Evolutionary conservation across 345 rosid species (phyloP).

Genomic region (Ceriops zippeliana): DNA sequence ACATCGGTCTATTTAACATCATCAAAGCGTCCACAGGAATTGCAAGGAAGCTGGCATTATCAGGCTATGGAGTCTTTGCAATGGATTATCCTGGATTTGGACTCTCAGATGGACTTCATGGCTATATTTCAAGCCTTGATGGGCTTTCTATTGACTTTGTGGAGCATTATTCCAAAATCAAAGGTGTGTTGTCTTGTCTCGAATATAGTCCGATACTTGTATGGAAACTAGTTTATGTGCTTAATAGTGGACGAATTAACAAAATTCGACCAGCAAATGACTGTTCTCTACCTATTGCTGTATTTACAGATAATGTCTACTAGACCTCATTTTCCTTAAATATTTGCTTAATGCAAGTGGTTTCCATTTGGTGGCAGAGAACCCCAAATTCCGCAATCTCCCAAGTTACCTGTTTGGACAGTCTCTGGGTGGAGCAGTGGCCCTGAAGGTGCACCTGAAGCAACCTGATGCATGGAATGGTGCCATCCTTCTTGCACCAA

Average conservation of each 20-base stretch:
- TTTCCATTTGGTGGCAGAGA: slow-evolving; percentile 12
- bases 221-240: no score
- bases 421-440: slow-evolving; percentile 96
- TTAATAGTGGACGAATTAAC: no score
- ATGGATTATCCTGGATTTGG: slow-evolving; percentile 98
- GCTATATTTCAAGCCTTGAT: slow-evolving; percentile 82
- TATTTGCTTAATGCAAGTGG: no score
- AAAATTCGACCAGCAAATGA: no score
- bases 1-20: not conserved
- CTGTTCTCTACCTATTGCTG: no score
- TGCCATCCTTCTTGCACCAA: slow-evolving; percentile 84
- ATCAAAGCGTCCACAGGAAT: slow-evolving; percentile 43
- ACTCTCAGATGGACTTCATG: slow-evolving; percentile 87
- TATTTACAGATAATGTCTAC: no score
- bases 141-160: slow-evolving; percentile 72
- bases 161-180: slow-evolving; percentile 72
- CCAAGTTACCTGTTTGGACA: slow-evolving; percentile 84
- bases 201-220: no score
- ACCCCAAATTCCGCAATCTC: slow-evolving; percentile 43
- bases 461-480: slow-evolving; percentile 87
- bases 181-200: slow-evolving; percentile 42
- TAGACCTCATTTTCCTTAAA: no score
- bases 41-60: slow-evolving; percentile 80
- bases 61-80: slow-evolving; percentile 84
- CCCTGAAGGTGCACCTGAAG: slow-evolving; percentile 76